Evolutionary conservation across 768 basidiomycete species (phyloP), one percentile per base, ranked within the genome.

Genomic region (Amanita pallidorosea): DNA sequence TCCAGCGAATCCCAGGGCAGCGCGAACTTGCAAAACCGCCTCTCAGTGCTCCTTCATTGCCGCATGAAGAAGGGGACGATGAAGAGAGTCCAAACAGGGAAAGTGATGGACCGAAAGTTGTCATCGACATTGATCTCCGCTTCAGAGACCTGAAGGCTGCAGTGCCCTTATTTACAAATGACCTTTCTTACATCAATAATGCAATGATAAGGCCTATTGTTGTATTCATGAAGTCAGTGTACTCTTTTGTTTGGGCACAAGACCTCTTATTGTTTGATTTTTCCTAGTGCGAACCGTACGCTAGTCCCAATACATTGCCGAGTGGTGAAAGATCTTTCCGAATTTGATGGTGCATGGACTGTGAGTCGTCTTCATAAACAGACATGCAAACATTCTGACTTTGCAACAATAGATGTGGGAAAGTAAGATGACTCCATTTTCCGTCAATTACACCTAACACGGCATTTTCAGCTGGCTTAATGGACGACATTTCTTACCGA

Each of bases 281-380:
- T 49, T 33, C 13, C 2, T 56, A 98, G 95, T 64, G 85, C 88
- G 3, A 95, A 98, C 62, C 81, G 86, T 53, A 99, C 96, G 1
- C 67, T 99, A 58, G 79, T 99, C 2, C 96, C 96, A 11, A 93
- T 98, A 48, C 91, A 85, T 57, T 97, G 93, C 63, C 79, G 83
- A 49, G 83, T 97, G 3, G 80, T 87, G 34, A 86, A 92, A 61
- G 80, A 88, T 53, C 66, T 95, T 53, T 70, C 66, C 49, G 90
- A 96, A 54, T 99, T 97, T 62, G 91, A 98, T 65, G 96, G 96
- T 4, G 80, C 91, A 18, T 98, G 93, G 94, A 98, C 91, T 49
- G 88, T 92, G 63, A 62, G 86, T 75, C 18, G 45, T 50, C 18
- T 51, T 36, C 48, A 23, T 50, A 27, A 17, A 43, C 47, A 12